Conservation (phyloP, 2,329 filamentous ascomycete genomes). For the Neofusicoccum kwambonambiense region DNA sequence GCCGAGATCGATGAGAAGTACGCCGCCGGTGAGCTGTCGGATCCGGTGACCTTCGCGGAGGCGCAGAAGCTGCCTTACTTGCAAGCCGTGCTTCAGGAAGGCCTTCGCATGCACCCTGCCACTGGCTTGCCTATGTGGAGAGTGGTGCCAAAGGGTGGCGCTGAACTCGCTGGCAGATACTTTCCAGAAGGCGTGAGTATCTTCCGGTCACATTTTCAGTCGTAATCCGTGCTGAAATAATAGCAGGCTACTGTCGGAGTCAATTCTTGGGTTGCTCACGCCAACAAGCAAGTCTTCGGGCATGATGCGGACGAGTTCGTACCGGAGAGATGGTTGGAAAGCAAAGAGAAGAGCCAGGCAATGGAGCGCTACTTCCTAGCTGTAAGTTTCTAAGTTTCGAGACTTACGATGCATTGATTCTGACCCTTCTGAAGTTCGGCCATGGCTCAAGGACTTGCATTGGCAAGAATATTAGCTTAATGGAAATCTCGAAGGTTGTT, state of each 20-base stretch:
- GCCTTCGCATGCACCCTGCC: background rate
- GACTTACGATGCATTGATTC: background rate
- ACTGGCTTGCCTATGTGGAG: background rate
- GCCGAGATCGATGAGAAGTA: background rate
- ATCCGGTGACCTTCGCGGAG: background rate
- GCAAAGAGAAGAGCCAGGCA: background rate
- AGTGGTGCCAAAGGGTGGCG: background rate
- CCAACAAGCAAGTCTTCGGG: slow-evolving; percentile 36
- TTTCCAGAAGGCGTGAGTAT: slow-evolving; percentile 28
- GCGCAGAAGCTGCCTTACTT: slow-evolving; percentile 10
- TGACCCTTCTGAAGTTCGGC: slow-evolving; percentile 28
- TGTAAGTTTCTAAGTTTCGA: background rate
- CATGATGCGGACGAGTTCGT: slow-evolving; percentile 37
- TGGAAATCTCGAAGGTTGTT: slow-evolving; percentile 36
- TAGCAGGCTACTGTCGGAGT: slow-evolving; percentile 35
- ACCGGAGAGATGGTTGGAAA: slow-evolving; percentile 35
- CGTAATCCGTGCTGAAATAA: background rate
- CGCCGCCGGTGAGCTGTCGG: background rate
- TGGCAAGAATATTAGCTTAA: slow-evolving; percentile 37
- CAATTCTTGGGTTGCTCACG: slow-evolving; percentile 41
- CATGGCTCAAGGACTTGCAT: slow-evolving; percentile 39
- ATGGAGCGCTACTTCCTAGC: background rate
- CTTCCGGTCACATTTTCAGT: background rate
- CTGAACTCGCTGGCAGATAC: slow-evolving; percentile 29
- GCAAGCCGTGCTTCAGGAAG: background rate